Conservation (phyloP, 225 moss, liverwort and hornwort genomes). For the Anthoceros angustus region DNA sequence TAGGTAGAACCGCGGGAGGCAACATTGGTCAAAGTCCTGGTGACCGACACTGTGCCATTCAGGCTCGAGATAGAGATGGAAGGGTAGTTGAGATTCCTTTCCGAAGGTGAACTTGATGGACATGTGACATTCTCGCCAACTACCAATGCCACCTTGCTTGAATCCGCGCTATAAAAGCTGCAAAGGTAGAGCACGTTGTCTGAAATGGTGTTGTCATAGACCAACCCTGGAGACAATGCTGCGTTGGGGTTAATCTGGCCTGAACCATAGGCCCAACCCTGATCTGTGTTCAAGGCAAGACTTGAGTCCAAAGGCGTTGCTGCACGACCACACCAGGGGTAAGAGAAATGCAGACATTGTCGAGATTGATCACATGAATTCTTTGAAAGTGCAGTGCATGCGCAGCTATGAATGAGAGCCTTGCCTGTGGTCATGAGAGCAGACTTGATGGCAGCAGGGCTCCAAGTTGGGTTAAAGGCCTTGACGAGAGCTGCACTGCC, state of each 20-base stretch:
- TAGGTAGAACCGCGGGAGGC: conserved; percentile 15
- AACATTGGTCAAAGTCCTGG: conserved; percentile 38
- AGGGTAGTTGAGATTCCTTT: conserved; percentile 31
- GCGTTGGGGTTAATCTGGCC: conserved; percentile 19
- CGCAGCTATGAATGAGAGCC: not conserved
- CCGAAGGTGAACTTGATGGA: not conserved
- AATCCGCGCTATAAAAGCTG: conserved; percentile 13
- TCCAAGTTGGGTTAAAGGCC: conserved; percentile 28
- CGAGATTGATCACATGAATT: not conserved
- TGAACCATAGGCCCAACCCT: conserved; percentile 17
- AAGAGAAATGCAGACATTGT: not conserved
- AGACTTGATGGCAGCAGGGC: conserved; percentile 30
- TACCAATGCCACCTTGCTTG: not conserved
- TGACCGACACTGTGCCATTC: not conserved
- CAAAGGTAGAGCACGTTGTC: conserved; percentile 34
- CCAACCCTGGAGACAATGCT: conserved; percentile 25
- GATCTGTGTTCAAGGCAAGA: conserved; percentile 9
- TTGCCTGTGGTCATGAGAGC: conserved; percentile 33
- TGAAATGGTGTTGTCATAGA: conserved; percentile 21
- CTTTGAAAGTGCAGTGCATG: not conserved
- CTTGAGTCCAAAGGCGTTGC: conserved; percentile 15
- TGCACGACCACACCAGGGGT: not conserved
- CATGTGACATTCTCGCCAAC: conserved; percentile 20
- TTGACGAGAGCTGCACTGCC: conserved; percentile 20
- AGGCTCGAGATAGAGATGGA: conserved; percentile 14